Base-by-base conservation (phyloP, 192 early-diverging fungal species). In the Coemansia nantahalensis region DNA sequence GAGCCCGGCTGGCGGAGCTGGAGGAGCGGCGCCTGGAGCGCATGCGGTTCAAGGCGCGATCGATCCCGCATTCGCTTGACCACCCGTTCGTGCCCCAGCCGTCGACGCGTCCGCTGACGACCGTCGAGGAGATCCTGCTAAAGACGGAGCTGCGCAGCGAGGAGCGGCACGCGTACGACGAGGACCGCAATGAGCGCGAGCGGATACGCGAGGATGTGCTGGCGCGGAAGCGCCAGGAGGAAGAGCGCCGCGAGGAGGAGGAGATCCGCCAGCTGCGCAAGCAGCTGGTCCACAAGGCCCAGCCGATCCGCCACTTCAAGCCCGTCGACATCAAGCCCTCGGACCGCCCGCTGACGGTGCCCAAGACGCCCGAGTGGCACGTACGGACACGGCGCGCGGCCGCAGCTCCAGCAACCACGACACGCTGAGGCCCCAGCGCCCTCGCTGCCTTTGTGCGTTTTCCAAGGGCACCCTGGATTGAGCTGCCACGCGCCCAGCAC, bases 121-220 rank as follows among this genome's bases (percentile, higher is more conserved):
- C 47, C 17, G 58, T 62, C 42, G 62, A 77, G 45, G 74, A 77
- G 47, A 56, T 77, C 14, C 26, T 80, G 28, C 59, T 86, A 35
- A 57, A 73, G 17, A 80, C 82, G 0, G 83, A 84, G 49, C 48
- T 79, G 48, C 68, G 87, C 39, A 79, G 77, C 41, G 82, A 86
- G 57, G 87, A 87, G 61, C 52, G 87, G n/a, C 59, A 62, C 26
- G 79, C 62, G 34, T 89, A 79, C 62, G 87, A 89, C 24, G 82
- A 83, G 37, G 64, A 71, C 23, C 73, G 73, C 41, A 54, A 24
- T 39, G 65, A 67, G 55, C 63, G 66, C 40, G 74, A 75, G 68
- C 79, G 80, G 50, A 60, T 59, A 28, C 62, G 69, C 50, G 80
- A 84, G 39, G 78, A 83, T 30, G 76, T 79, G 48, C 50, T 76